Evolutionary conservation across 1,284 basidiomycete species (phyloP).

Genomic region (Ustilago vetiveriae): DNA sequence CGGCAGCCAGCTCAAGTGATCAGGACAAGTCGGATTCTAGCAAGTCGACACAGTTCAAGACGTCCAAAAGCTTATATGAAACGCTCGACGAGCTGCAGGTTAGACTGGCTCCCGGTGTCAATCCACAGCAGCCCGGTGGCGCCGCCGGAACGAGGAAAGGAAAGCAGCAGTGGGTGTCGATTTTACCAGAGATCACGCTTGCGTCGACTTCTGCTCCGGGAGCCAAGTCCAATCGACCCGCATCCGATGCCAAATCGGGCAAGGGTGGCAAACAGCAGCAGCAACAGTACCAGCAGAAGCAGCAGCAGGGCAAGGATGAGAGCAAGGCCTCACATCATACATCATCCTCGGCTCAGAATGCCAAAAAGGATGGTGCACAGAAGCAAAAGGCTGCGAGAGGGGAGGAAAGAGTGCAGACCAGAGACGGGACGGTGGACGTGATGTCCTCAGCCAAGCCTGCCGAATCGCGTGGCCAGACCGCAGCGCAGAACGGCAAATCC

Average conservation of each 20-base stretch:
- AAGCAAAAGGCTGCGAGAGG: slow-evolving; percentile 2
- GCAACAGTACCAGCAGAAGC: slow-evolving; percentile 3
- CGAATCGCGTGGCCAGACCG: background rate
- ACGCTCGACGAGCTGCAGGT: slow-evolving; percentile 47
- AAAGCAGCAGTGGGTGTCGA: slow-evolving; percentile 55
- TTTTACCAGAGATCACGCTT: slow-evolving; percentile 52
- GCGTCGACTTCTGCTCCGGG: background rate
- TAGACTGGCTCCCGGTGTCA: slow-evolving; percentile 23
- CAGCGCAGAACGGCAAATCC: slow-evolving; percentile 2
- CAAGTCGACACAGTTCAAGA: slow-evolving; percentile 5
- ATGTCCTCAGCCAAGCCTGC: background rate
- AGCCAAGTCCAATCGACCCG: slow-evolving; percentile 4
- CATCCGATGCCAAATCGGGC: slow-evolving; percentile 7
- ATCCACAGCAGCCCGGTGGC: slow-evolving; percentile 2
- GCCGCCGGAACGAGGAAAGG: slow-evolving; percentile 34
- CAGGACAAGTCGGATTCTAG: background rate
- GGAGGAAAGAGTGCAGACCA: background rate
- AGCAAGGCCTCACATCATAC: slow-evolving; percentile 8
- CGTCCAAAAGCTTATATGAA: slow-evolving; percentile 33
- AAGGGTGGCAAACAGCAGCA: slow-evolving; percentile 16
- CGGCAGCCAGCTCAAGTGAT: background rate
- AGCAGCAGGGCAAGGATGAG: slow-evolving; percentile 16
- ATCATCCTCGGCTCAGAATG: slow-evolving; percentile 3
- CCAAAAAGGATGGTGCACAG: slow-evolving; percentile 7
- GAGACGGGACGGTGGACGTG: slow-evolving; percentile 1